These are phyloP conservation scores for Plectosphaerella sp. DNA, from an alignment of 2,329 filamentous ascomycete genomes.

Conservation along the genomic window DNA sequence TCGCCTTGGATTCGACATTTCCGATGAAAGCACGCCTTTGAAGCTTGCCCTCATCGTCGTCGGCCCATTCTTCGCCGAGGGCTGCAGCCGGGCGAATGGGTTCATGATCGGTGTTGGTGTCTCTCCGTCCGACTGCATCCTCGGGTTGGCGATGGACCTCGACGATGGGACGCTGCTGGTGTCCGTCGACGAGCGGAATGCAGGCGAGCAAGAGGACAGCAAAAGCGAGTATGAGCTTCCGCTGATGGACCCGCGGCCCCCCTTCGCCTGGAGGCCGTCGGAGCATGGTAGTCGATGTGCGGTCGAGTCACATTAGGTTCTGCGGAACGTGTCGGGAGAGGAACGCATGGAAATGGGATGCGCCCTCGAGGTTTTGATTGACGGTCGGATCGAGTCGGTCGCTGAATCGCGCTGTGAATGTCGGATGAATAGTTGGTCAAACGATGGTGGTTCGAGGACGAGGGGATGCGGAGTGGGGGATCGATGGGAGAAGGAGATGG, in stretches of 20 bases:
- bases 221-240: slow-evolving; percentile 48
- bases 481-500: no score
- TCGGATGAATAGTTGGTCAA: no score
- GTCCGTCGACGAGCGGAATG: slow-evolving; percentile 53
- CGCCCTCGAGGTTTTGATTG: no score
- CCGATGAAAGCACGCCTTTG: slow-evolving; percentile 6
- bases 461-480: no score
- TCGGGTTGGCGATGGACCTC: slow-evolving; percentile 6
- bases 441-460: no score
- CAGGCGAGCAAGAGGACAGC: slow-evolving; percentile 54
- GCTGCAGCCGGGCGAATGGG: slow-evolving; percentile 17
- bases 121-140: slow-evolving; percentile 3
- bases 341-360: no score
- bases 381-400: no score
- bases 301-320: neutral
- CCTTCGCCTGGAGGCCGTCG: slow-evolving; percentile 60
- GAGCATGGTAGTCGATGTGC: slow-evolving; percentile 44
- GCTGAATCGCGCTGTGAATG: no score
- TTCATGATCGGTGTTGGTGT: slow-evolving; percentile 2
- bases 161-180: slow-evolving; percentile 26
- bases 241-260: slow-evolving; percentile 41
- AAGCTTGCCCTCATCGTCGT: slow-evolving; percentile 15
- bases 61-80: slow-evolving; percentile 21
- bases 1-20: slow-evolving; percentile 18
- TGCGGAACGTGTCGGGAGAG: neutral